A percentile compares a stretch with the other conserved stretches of the same genome.
phyloP scores from a whole-genome alignment of 2,329 filamentous ascomycete species.

The Ophiostoma piceae region DNA sequence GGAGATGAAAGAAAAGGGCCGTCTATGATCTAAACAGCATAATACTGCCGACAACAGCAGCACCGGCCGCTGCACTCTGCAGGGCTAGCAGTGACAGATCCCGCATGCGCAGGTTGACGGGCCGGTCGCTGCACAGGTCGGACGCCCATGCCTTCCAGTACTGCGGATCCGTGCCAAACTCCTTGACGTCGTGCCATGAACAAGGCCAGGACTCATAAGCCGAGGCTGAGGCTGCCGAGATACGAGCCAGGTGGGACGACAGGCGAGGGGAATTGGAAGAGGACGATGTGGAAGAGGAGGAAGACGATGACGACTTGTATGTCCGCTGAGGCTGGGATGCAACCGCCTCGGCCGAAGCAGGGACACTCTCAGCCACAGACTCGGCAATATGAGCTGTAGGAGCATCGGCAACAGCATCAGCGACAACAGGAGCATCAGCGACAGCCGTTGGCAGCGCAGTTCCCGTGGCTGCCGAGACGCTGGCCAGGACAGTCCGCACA shows the following conservation, averaged over 20 bases:
- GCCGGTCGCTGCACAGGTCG: slow-evolving; percentile 62
- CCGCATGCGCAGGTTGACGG: slow-evolving; percentile 58
- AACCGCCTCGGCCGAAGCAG: neutral
- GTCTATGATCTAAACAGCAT: slow-evolving; percentile 11
- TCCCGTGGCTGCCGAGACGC: slow-evolving; percentile 22
- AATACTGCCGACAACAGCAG: slow-evolving; percentile 31
- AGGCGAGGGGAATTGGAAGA: neutral
- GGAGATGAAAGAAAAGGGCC: neutral
- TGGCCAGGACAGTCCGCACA: slow-evolving; percentile 32
- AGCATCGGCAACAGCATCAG: neutral
- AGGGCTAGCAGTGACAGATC: slow-evolving; percentile 66
- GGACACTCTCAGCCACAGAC: neutral
- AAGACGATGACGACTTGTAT: neutral
- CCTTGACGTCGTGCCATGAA: slow-evolving; percentile 40
- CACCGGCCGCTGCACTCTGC: slow-evolving; percentile 63
- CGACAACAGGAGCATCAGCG: neutral
- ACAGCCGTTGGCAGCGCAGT: neutral
- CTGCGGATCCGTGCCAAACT: slow-evolving; percentile 37
- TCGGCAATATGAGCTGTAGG: neutral
- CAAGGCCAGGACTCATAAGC: slow-evolving; percentile 17
- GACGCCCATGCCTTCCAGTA: slow-evolving; percentile 46
- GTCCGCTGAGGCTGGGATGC: neutral
- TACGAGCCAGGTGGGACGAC: neutral
- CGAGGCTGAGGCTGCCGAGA: neutral
- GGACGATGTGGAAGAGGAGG: neutral